Conservation (phyloP, 2,329 filamentous ascomycete species). For the Fonsecaea multimorphosa region DNA sequence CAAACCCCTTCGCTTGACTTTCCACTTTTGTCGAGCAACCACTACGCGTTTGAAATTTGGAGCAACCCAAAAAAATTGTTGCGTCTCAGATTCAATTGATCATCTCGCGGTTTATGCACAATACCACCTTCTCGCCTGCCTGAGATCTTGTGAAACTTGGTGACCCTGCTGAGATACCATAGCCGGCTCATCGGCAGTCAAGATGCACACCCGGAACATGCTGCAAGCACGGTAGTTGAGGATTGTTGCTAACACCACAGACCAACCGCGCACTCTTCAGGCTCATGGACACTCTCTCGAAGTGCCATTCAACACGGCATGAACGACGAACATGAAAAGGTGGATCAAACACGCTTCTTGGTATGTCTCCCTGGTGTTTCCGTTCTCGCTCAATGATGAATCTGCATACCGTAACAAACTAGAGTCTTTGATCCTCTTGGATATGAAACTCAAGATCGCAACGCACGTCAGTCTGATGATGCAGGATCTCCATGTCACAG, state of each 20-base stretch:
- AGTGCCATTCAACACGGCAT: background rate
- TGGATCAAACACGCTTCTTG: background rate
- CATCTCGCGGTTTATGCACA: background rate
- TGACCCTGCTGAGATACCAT: background rate
- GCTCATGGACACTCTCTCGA: background rate
- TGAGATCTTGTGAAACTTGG: background rate
- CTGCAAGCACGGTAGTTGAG: background rate
- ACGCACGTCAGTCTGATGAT: slow-evolving; percentile 90
- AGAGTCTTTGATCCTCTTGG: slow-evolving; percentile 92
- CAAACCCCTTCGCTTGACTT: background rate
- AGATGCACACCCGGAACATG: background rate
- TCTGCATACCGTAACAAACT: slow-evolving; percentile 63
- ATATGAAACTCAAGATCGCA: slow-evolving; percentile 78
- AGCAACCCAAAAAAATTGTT: background rate
- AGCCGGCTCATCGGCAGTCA: background rate
- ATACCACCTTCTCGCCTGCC: background rate
- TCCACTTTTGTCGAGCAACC: background rate
- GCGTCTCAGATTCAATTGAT: background rate
- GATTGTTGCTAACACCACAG: background rate
- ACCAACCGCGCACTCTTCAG: background rate
- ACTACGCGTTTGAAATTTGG: background rate
- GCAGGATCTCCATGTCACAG: background rate
- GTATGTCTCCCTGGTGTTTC: slow-evolving; percentile 3
- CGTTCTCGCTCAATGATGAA: slow-evolving; percentile 31
- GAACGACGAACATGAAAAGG: background rate